A percentile compares a stretch with the other conserved stretches of the same genome.
These are phyloP conservation scores for Pyrenophora teres DNA, from an alignment of 2,329 filamentous ascomycete genomes.

Conservation along the genomic window DNA sequence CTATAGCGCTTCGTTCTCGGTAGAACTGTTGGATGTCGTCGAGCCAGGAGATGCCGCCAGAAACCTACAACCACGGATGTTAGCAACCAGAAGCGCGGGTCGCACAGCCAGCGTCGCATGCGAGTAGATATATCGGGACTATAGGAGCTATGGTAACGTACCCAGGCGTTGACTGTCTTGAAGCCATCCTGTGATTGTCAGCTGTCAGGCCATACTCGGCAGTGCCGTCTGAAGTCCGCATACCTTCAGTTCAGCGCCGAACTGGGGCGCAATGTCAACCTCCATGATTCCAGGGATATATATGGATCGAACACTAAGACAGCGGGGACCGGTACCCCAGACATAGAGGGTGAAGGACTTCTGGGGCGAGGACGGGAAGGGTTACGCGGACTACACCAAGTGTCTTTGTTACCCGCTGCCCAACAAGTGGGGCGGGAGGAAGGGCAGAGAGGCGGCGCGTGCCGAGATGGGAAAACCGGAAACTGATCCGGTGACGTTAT, in stretches of 20 bases:
- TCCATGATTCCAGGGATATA: slow-evolving; percentile 63
- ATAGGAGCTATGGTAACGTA: slow-evolving; percentile 45
- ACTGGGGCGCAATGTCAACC: slow-evolving; percentile 80
- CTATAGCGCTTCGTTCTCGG: slow-evolving; percentile 88
- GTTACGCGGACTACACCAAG: slow-evolving; percentile 28
- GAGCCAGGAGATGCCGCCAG: slow-evolving; percentile 88
- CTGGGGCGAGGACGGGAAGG: slow-evolving; percentile 23
- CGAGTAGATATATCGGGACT: neutral
- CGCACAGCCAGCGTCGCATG: slow-evolving; percentile 13
- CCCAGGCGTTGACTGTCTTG: slow-evolving; percentile 91
- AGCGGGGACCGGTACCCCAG: slow-evolving; percentile 29
- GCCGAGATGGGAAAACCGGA: slow-evolving; percentile 31
- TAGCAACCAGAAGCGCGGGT: slow-evolving; percentile 24
- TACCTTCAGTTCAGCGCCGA: slow-evolving; percentile 94
- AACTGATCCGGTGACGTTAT: slow-evolving; percentile 21
- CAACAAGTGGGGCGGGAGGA: slow-evolving; percentile 38
- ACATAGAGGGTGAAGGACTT: slow-evolving; percentile 31
- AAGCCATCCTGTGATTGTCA: slow-evolving; percentile 77
- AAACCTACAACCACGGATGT: slow-evolving; percentile 57
- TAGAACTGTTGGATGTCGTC: slow-evolving; percentile 98
- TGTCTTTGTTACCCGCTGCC: slow-evolving; percentile 22
- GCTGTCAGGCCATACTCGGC: slow-evolving; percentile 31
- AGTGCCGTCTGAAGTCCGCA: slow-evolving; percentile 26
- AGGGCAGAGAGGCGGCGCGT: slow-evolving; percentile 31
- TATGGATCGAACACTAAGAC: slow-evolving; percentile 22